Base-by-base conservation (phyloP, 2,329 filamentous ascomycete species). In the Colletotrichum truncatum region DNA sequence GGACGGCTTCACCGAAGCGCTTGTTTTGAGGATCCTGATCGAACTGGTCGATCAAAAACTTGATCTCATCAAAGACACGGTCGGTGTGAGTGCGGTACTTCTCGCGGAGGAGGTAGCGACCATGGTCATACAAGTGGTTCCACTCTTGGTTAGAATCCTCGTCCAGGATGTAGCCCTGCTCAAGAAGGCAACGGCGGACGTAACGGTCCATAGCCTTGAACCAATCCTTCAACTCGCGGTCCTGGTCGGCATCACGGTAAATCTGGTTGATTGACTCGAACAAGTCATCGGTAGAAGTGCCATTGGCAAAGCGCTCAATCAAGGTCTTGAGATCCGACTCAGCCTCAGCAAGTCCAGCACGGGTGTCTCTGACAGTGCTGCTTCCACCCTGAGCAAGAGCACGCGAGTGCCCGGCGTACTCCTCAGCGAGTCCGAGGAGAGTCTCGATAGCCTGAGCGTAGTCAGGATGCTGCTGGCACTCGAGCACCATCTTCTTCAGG, bases 401-500 rank as follows among this genome's bases (percentile, higher is more conserved):
- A 75, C 86, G 91, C 58, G 90, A 87, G 73, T 98, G 94, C 49
- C 88, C 86, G 66, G 88, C 89, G 73, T 99, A 99, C 70, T 90
- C 88, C 80, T 97, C 94, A 6, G 93, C 94, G 51, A 99, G 84
- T 41, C 88, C 84, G 28, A 99, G 86, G 6, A 99, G 84, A 3
- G 95, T 97, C 72, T 94, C 89, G 68, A 99, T 91, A n/a, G 96
- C 96, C 77, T 92, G 87, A 71, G 94, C 90, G 79, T 98, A 99
- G 73, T 99, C 95, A 64, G 93, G 88, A 75, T 98, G 96, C 61
- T 95, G 93, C 81, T 99, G 96, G 72, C 97, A 94, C 80, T 99
- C 96, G 46, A 98, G 89, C 38, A 99, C 83, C 92, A 98, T 97
- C 88, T 98, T 98, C 89, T 89, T 99, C 70, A 99, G 81, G 36